A percentile compares a stretch with the other conserved stretches of the same genome.
phyloP scores from a whole-genome alignment of 768 basidiomycete genomes.

The Boletus vinaceobasis region DNA sequence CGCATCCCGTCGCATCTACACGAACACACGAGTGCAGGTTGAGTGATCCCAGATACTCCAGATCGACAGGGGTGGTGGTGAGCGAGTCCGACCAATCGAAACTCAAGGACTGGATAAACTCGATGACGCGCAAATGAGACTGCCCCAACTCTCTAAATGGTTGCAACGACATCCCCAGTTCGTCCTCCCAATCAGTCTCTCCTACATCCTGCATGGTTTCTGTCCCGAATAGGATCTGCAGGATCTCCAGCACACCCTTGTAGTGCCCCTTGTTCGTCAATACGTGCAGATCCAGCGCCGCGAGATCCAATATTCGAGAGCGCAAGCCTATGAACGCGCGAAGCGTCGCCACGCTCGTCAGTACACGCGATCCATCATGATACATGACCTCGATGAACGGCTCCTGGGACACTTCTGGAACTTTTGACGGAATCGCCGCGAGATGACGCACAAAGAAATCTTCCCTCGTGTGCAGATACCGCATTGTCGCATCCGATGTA shows the following conservation, averaged over 20 bases:
- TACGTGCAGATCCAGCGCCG: conserved; percentile 85
- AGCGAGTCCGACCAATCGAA: conserved; percentile 87
- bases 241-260: conserved; percentile 68
- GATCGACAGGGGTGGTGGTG: conserved; percentile 49
- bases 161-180: conserved; percentile 36
- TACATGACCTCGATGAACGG: conserved; percentile 61
- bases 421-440: conserved; percentile 65
- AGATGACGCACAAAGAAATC: conserved; percentile 89
- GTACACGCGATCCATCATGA: conserved; percentile 63
- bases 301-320: conserved; percentile 80
- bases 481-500: conserved; percentile 76
- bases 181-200: conserved; percentile 38
- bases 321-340: conserved; percentile 78
- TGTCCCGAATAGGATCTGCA: conserved; percentile 79
- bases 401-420: conserved; percentile 47
- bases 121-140: conserved; percentile 80
- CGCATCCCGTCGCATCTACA: conserved; percentile 68
- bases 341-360: conserved; percentile 64
- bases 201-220: conserved; percentile 46
- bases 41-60: conserved; percentile 63
- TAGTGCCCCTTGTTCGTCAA: conserved; percentile 74
- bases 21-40: conserved; percentile 70
- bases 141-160: conserved; percentile 75
- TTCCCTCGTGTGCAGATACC: conserved; percentile 83
- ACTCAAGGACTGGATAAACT: conserved; percentile 81